Conservation (phyloP, 345 rosid genomes). For the Arabidopsis suecica region DNA sequence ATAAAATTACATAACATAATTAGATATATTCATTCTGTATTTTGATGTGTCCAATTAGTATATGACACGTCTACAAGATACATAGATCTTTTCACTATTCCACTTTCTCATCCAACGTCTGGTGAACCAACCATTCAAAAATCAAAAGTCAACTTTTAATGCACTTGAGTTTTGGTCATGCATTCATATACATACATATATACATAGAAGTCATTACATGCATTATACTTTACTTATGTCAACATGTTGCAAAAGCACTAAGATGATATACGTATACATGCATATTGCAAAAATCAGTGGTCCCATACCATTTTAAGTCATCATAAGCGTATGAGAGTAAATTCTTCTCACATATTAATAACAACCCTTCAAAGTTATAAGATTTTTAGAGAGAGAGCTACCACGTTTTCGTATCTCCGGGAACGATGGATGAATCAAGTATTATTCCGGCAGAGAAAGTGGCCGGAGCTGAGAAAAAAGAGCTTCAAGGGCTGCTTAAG, state of each 20-base stretch:
- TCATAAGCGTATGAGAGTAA: neutral
- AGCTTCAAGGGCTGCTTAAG: conserved; percentile 74
- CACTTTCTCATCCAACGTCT: conserved; percentile 52
- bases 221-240: neutral
- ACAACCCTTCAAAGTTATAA: conserved; percentile 52
- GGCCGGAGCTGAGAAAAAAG: conserved; percentile 45
- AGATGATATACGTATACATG: conserved; percentile 3
- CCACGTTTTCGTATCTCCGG: neutral
- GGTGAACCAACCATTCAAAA: conserved; percentile 96
- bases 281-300: conserved; percentile 24
- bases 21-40: conserved; percentile 17
- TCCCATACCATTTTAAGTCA: conserved; percentile 26
- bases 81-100: neutral
- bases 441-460: conserved; percentile 27
- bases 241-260: neutral
- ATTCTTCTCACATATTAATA: conserved; percentile 22
- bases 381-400: conserved; percentile 2
- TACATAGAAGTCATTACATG: conserved; percentile 15
- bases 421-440: conserved; percentile 34
- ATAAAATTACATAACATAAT: conserved; percentile 3
- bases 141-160: conserved; percentile 35
- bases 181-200: conserved; percentile 15
- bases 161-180: conserved; percentile 22
- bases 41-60: conserved; percentile 2
- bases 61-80: conserved; percentile 2